These are phyloP conservation scores for Kwoniella newhampshirensis DNA, from an alignment of 768 basidiomycete species.

Conservation along the genomic window DNA sequence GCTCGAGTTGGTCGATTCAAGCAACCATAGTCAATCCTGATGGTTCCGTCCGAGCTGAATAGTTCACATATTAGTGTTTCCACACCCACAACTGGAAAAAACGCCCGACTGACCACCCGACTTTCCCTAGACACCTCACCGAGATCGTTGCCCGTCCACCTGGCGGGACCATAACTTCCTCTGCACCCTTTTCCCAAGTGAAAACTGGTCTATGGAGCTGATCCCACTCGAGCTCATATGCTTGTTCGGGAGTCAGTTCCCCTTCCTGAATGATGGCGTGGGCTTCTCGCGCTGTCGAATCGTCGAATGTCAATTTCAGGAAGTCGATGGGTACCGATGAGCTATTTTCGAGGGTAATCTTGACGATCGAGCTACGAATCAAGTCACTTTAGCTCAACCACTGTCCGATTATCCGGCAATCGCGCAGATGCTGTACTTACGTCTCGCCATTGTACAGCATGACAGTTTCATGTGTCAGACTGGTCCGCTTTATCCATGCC, in stretches of 20 bases:
- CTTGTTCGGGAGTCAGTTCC: constrained; percentile 74
- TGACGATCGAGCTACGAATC: constrained; percentile 68
- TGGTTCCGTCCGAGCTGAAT: constrained; percentile 70
- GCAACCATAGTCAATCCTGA: constrained; percentile 81
- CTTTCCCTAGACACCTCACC: constrained; percentile 80
- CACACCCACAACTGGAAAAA: background rate
- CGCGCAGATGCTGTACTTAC: constrained; percentile 56
- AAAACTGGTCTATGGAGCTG: constrained; percentile 76
- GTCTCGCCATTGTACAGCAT: constrained; percentile 95
- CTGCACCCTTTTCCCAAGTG: constrained; percentile 63
- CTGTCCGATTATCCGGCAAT: constrained; percentile 1
- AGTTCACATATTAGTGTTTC: constrained; percentile 1
- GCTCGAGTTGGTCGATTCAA: constrained; percentile 54
- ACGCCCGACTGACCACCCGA: constrained; percentile 71
- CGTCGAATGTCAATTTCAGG: constrained; percentile 79
- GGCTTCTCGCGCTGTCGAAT: constrained; percentile 77
- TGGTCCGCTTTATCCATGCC: constrained; percentile 78
- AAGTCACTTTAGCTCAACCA: constrained; percentile 8
- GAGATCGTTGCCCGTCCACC: constrained; percentile 69
- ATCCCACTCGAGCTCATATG: constrained; percentile 85
- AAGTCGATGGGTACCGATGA: constrained; percentile 81
- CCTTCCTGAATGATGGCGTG: constrained; percentile 77
- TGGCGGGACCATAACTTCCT: constrained; percentile 61
- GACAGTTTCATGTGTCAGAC: constrained; percentile 87
- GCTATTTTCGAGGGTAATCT: constrained; percentile 85